Base-by-base conservation (phyloP, 2,329 filamentous ascomycete genomes). In the Hypomyces perniciosus region DNA sequence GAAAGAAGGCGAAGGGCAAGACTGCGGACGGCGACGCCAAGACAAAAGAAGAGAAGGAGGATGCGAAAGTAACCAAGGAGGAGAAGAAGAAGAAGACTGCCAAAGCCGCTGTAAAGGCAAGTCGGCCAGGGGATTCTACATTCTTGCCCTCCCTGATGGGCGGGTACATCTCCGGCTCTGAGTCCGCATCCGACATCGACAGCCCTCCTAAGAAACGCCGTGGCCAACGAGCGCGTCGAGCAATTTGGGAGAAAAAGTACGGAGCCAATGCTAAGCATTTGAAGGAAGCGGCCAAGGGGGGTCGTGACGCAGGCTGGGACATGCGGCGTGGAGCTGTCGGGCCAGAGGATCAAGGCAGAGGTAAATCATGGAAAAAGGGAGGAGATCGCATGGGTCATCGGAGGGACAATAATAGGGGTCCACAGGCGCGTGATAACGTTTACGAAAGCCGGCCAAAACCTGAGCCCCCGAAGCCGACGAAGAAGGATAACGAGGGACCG, bases 211-310 rank as follows among this genome's bases (percentile, higher is more conserved):
- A 75, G 0, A 81, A 81, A 59, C 91, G 92, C 61, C 77, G 86
- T 26, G 88, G 88, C 4, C 88, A 95, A 68, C 79, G 83, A 40
- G 86, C 85, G n/a, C 80, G 88, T 7, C 86, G 88, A 63, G 80
- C 83, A 27, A 86, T 93, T 52, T 87, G 83, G 74, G 88, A 92
- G 71, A 85, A 88, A 71, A 92, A 91, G 63, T 92, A 78, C 65
- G 87, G 87, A 45, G 74, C 77, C 10, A 76, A 79, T 55, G 89
- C 88, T 1, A 86, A 84, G 58, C 87, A 90, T 61, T 65, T 83
- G 40, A 65, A 68, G 67, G 66, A 59, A 42, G 66, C 59, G 42
- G 50, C 46, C 20, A 58, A 62, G 52, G 55, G 61, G 8, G 63
- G 68, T 6, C 62, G 74, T 35, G 77, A 80, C 44, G 62, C 72